Evolutionary conservation across 352 stramenopile species (phyloP), one percentile per base, ranked within the genome.

Genomic region (Globisporangium recalcitrans): DNA sequence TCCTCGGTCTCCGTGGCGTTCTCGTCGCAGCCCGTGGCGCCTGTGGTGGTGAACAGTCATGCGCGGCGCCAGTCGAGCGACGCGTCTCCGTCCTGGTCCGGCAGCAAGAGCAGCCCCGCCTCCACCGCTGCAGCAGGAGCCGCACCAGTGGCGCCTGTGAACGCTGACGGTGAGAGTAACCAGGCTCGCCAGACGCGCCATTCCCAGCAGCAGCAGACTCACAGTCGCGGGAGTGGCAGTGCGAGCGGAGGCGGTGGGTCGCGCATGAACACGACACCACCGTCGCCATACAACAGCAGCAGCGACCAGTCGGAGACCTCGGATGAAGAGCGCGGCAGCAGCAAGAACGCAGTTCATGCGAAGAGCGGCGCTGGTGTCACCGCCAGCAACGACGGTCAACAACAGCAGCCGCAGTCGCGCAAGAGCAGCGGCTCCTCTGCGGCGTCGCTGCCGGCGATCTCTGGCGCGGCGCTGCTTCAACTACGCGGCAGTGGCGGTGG

Each of bases 361-460:
- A 66, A 34, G 60, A 69, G 22, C 16, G 22, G 40, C 24, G 36
- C 22, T 22, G 31, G 54, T 51, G 19, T 34, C 27, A n/a, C n/a
- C n/a, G n/a, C n/a, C n/a, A 8, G 13, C 6, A 54, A 53, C 27
- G 36, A 62, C 3, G 31, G 7, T 22, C 16, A 59, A 38, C 53
- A 21, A 31, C 58, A 55, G 21, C 44, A 36, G 26, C 44, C 14
- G 19, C 40, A 53, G 14, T 4, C 24, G 7, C 47, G 47, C 26
- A 27, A 53, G 47, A 53, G 47, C 47, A 34, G 48, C 3, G 24
- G 48, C 26, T n/a, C 24, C 24, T 60, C 54, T 29, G 21, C 9
- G 24, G 42, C 40, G 56, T 31, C 72, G 34, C 60, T 87, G 24
- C 72, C 74, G 1, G 75, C 78, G 44, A 67, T 88, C 16, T 85